Evolutionary conservation across 129 eudicot species (phyloP).

Genomic region (Silybum marianum): DNA sequence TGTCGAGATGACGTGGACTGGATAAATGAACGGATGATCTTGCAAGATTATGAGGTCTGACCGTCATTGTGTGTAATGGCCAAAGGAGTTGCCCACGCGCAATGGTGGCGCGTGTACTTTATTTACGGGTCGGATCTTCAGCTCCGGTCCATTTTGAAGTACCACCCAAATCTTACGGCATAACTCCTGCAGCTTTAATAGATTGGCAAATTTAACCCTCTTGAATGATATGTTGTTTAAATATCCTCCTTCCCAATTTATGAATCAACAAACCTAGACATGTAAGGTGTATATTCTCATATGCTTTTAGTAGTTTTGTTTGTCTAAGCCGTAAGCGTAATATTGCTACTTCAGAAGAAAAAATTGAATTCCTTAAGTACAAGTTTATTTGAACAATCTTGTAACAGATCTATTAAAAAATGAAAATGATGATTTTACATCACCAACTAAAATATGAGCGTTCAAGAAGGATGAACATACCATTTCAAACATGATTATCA

Average conservation of each 20-base stretch:
- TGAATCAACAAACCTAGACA: neutral
- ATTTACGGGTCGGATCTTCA: neutral
- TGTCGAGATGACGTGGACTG: constrained; percentile 40
- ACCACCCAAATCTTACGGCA: neutral
- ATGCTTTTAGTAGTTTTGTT: neutral
- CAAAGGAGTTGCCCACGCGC: neutral
- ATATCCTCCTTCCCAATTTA: neutral
- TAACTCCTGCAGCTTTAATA: neutral
- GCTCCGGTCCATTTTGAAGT: neutral
- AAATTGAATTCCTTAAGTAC: neutral
- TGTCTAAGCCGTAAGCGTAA: neutral
- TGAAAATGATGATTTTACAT: neutral
- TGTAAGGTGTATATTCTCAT: neutral
- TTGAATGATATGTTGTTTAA: constrained; percentile 2
- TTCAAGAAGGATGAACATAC: neutral
- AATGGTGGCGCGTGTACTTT: constrained; percentile 32
- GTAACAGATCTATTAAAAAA: neutral
- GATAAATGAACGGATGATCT: constrained; percentile 32
- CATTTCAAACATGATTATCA: neutral
- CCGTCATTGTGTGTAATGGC: constrained; percentile 20
- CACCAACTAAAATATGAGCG: neutral
- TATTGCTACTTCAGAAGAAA: neutral
- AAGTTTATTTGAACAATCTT: neutral
- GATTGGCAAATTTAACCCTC: constrained; percentile 4
- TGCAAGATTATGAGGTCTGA: constrained; percentile 22